phyloP scores from a whole-genome alignment of 2,329 filamentous ascomycete genomes.

The Teratosphaeriaceae sp. region DNA sequence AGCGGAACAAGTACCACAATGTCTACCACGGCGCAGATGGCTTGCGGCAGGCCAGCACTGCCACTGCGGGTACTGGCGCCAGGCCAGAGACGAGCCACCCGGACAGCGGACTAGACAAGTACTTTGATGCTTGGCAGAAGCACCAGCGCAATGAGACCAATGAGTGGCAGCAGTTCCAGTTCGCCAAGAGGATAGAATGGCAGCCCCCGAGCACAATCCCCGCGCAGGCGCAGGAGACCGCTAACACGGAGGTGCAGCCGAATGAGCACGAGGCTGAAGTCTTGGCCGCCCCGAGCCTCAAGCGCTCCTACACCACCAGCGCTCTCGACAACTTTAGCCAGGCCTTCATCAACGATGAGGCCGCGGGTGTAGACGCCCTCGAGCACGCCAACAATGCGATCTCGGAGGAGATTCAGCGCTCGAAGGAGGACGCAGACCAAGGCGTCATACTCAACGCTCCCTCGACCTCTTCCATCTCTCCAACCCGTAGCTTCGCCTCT shows the following conservation, averaged over 20 bases:
- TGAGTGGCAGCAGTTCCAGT: constrained; percentile 90
- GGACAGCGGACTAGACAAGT: constrained; percentile 67
- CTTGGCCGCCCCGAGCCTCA: constrained; percentile 29
- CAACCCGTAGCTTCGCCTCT: constrained; percentile 12
- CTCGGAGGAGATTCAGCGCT: constrained; percentile 65
- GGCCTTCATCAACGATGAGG: constrained; percentile 41
- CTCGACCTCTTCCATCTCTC: constrained; percentile 10
- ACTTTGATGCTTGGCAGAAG: constrained; percentile 85
- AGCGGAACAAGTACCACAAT: constrained; percentile 26
- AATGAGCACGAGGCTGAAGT: constrained; percentile 16
- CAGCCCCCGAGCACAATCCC: constrained; percentile 48
- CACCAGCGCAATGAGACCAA: constrained; percentile 65
- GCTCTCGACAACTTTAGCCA: constrained; percentile 56
- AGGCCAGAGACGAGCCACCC: constrained; percentile 25
- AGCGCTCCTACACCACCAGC: constrained; percentile 47
- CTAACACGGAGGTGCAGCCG: constrained; percentile 32
- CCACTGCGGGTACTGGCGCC: constrained; percentile 27
- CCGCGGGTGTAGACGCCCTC: constrained; percentile 50
- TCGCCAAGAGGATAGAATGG: constrained; percentile 84
- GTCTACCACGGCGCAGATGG: constrained; percentile 22
- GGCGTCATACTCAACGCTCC: constrained; percentile 15
- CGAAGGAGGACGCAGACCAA: constrained; percentile 45
- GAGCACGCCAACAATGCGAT: constrained; percentile 82
- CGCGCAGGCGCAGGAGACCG: constrained; percentile 31
- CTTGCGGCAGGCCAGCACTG: constrained; percentile 31